phyloP scores from a whole-genome alignment of 2,329 filamentous ascomycete genomes.

The Neospermospora avenae region DNA sequence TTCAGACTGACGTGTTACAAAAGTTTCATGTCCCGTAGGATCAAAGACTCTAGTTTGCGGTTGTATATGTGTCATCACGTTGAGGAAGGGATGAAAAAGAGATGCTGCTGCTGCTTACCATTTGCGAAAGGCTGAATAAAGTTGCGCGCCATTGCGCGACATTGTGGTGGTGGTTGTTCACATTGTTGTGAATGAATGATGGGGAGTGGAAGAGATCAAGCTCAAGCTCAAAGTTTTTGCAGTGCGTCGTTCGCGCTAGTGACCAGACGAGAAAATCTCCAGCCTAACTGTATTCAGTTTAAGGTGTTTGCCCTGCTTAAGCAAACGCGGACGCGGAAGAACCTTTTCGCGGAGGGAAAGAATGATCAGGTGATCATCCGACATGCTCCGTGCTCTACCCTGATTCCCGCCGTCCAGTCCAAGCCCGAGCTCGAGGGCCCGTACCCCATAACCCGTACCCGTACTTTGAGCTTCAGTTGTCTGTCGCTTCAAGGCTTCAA shows the following conservation, averaged over 20 bases:
- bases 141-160: constrained; percentile 18
- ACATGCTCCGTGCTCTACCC: constrained; percentile 14
- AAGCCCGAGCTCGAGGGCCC: too few species aligned
- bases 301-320: not conserved
- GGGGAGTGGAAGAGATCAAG: constrained; percentile 17
- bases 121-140: not conserved
- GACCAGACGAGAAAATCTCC: not conserved
- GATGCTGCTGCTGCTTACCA: constrained; percentile 26
- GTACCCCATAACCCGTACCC: too few species aligned
- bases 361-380: constrained; percentile 5
- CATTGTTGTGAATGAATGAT: constrained; percentile 18
- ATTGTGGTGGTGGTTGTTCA: constrained; percentile 18
- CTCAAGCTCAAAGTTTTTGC: constrained; percentile 39
- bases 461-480: too few species aligned
- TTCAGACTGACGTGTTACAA: constrained; percentile 93
- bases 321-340: constrained; percentile 6
- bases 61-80: constrained; percentile 78
- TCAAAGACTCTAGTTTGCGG: constrained; percentile 99
- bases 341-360: constrained; percentile 8
- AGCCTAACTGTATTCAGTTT: not conserved
- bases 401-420: too few species aligned
- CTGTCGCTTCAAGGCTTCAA: too few species aligned
- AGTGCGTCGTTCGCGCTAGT: constrained; percentile 11
- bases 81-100: constrained; percentile 35
- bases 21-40: constrained; percentile 78